A percentile compares a stretch with the other conserved stretches of the same genome.
phyloP scores from a whole-genome alignment of 2,329 filamentous ascomycete species.

The Onygenales sp. region DNA sequence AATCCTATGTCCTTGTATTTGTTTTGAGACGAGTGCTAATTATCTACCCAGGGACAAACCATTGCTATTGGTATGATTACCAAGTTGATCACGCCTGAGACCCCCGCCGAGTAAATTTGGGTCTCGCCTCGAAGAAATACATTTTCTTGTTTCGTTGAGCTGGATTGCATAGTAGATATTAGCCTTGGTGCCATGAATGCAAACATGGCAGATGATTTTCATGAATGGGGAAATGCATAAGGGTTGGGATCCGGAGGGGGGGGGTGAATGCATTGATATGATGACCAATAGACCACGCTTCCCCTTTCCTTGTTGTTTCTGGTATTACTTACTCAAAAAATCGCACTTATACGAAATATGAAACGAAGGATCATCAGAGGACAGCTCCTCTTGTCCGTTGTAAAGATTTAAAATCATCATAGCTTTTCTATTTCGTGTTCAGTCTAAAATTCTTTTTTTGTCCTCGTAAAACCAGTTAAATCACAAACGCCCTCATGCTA shows the following conservation, averaged over 20 bases:
- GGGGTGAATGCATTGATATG: not conserved
- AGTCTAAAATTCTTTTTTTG: not conserved
- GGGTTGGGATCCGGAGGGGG: not conserved
- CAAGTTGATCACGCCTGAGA: constrained; percentile 57
- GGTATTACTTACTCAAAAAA: not conserved
- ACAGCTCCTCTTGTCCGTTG: not conserved
- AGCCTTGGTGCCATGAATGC: not conserved
- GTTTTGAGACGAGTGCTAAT: constrained; percentile 8
- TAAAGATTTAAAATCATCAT: not conserved
- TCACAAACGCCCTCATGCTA: not conserved
- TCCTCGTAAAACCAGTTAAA: not conserved
- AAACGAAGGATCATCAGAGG: not conserved
- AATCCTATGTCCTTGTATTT: constrained; percentile 12
- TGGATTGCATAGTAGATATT: not conserved
- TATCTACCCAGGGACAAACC: constrained; percentile 69
- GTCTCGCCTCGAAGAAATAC: not conserved
- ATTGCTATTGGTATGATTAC: constrained; percentile 99
- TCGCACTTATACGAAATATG: not conserved
- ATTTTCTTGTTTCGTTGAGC: not conserved
- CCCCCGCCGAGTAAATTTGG: not conserved
- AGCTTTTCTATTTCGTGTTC: constrained; percentile 1
- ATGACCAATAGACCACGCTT: not conserved
- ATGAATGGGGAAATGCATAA: constrained; percentile 2
- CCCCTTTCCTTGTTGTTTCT: not conserved
- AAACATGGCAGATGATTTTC: not conserved